phyloP scores from a whole-genome alignment of 2,329 filamentous ascomycete genomes.

The Aspergillus sp. region DNA sequence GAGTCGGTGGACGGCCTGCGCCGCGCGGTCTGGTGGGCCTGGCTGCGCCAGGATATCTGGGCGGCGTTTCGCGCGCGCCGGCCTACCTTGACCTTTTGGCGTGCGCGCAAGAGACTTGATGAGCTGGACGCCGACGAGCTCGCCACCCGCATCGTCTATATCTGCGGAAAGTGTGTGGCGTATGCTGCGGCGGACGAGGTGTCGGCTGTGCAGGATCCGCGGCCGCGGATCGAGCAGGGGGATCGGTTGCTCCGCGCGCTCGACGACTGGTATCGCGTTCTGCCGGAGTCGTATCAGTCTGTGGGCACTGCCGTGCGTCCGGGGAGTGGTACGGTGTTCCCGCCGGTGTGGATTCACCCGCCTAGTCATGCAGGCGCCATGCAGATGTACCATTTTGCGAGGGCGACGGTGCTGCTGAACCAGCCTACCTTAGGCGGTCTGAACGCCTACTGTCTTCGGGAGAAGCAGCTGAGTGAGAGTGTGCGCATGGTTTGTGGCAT shows the following conservation, averaged over 20 bases:
- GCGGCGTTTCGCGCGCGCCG: slow-evolving; percentile 59
- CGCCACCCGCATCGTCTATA: slow-evolving; percentile 47
- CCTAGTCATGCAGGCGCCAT: slow-evolving; percentile 48
- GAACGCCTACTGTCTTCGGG: slow-evolving; percentile 38
- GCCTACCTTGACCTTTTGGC: slow-evolving; percentile 58
- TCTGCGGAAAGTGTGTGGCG: slow-evolving; percentile 57
- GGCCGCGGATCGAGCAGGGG: slow-evolving; percentile 44
- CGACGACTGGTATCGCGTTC: slow-evolving; percentile 47
- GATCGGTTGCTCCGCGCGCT: slow-evolving; percentile 47
- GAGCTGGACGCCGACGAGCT: slow-evolving; percentile 54
- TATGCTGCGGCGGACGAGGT: slow-evolving; percentile 51
- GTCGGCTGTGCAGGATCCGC: slow-evolving; percentile 40
- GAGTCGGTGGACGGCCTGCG: slow-evolving; percentile 54
- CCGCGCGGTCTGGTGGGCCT: slow-evolving; percentile 63
- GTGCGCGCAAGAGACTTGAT: slow-evolving; percentile 48
- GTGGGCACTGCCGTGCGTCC: slow-evolving; percentile 30
- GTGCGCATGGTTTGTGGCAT: slow-evolving; percentile 14
- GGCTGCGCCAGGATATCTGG: slow-evolving; percentile 64
- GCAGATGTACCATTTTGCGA: slow-evolving; percentile 53
- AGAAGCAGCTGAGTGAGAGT: slow-evolving; percentile 16
- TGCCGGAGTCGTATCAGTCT: slow-evolving; percentile 41
- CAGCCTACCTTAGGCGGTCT: slow-evolving; percentile 51
- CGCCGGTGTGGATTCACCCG: slow-evolving; percentile 52
- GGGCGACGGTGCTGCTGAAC: slow-evolving; percentile 52
- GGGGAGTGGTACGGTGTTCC: slow-evolving; percentile 25